Evolutionary conservation across 1,284 basidiomycete genomes (phyloP).

Genomic region (Malassezia caprae): DNA sequence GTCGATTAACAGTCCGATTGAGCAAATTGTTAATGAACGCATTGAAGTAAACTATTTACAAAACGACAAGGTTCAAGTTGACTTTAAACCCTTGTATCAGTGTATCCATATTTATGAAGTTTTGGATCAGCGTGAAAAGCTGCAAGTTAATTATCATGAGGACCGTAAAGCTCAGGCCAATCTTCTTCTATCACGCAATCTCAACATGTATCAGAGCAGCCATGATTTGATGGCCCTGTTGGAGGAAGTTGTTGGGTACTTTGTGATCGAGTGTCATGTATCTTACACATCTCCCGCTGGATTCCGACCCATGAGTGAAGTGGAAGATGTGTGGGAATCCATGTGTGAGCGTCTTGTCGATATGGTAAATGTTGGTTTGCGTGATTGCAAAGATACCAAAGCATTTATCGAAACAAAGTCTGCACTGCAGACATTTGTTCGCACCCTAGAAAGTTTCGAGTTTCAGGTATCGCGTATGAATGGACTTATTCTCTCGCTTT

Average conservation of each 20-base stretch:
- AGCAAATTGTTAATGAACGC: constrained; percentile 84
- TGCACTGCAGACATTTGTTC: constrained; percentile 72
- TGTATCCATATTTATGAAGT: constrained; percentile 95
- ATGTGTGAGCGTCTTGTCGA: constrained; percentile 68
- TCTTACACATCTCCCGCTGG: constrained; percentile 63
- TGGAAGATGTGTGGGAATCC: constrained; percentile 92
- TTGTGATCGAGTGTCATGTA: constrained; percentile 90
- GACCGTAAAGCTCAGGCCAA: constrained; percentile 87
- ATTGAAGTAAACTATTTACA: constrained; percentile 85
- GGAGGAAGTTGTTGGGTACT: constrained; percentile 95
- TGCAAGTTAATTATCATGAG: constrained; percentile 84
- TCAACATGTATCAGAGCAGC: constrained; percentile 48
- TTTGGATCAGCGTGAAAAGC: constrained; percentile 74
- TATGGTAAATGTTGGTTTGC: constrained; percentile 65
- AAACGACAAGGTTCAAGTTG: constrained; percentile 74
- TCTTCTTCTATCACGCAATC: constrained; percentile 67
- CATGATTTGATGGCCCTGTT: constrained; percentile 30
- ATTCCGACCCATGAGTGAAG: constrained; percentile 78
- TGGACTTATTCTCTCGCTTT: constrained; percentile 71
- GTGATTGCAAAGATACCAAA: constrained; percentile 69
- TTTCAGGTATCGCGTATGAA: constrained; percentile 77
- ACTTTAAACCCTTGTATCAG: constrained; percentile 90
- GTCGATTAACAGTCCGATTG: constrained; percentile 85
- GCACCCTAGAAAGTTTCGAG: constrained; percentile 66
- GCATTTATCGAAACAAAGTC: constrained; percentile 76